Evolutionary conservation across 495 filamentous ascomycete genomes (phyloP), one percentile per base, ranked within the genome.

Genomic region (Hyphodiscus hymeniophilus): DNA sequence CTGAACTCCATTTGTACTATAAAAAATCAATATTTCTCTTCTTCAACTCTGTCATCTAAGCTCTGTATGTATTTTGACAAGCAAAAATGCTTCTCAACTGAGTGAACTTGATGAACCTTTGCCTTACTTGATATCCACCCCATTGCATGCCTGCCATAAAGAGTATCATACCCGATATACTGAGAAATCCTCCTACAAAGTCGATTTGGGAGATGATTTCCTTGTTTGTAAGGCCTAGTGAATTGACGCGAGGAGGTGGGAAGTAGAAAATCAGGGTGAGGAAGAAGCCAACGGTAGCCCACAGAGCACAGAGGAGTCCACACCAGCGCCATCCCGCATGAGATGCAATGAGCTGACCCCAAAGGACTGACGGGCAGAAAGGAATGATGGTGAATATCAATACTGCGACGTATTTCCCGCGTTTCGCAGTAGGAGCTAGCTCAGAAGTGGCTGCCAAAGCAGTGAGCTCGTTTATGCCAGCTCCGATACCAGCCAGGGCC

Each of bases 81-180:
- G 7, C 30, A 32, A 32, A 32, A n/a, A n/a, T n/a, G n/a, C n/a
- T n/a, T n/a, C n/a, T n/a, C n/a, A n/a, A n/a, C n/a, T n/a, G 30
- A 13, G 33, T 36, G 6, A 13, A 36, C 13, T n/a, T 13, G 24
- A 28, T 8, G 12, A 7, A 1, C 7, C 17, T 20, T 13, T 15
- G n/a, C 42, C 36, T 3, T 30, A 55, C 52, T 26, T 80, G 76
- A 57, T 85, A 85, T 15, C 82, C 81, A 42, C 81, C 83, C 69
- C 79, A 84, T 52, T 83, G 75, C 56, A 86, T 60, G 1, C 78
- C 81, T 38, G 80, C 77, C 67, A 85, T 71, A 60, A 87, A 80
- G 0, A 77, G 42, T 18, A 84, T 70, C 60, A 88, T 62, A 2
- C 84, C 82, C 22, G 62, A 51, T 43, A 84, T 82, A 45, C 77